A percentile compares a stretch with the other conserved stretches of the same genome.
These are phyloP conservation scores for Cytidiella melzeri DNA, from an alignment of 768 basidiomycete genomes.

Conservation along the genomic window DNA sequence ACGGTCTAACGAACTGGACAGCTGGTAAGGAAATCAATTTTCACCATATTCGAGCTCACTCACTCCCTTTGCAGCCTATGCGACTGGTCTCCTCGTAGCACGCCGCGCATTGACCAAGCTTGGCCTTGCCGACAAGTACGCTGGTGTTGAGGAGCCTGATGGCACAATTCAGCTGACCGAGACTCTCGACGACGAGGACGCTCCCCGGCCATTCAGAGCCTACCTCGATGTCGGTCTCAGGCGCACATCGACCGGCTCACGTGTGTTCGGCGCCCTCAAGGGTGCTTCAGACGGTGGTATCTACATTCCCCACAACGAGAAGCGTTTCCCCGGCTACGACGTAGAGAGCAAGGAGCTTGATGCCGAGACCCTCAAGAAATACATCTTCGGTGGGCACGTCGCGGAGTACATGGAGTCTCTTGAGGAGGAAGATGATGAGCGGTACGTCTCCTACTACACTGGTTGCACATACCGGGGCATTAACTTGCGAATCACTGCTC, in stretches of 20 bases:
- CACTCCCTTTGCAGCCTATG: too few relatives aligned
- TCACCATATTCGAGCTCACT: too few relatives aligned
- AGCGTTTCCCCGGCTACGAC: constrained; percentile 98
- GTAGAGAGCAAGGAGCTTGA: constrained; percentile 89
- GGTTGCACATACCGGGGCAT: neutral
- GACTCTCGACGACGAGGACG: constrained; percentile 82
- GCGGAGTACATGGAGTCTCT: constrained; percentile 99
- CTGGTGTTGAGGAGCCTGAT: constrained; percentile 88
- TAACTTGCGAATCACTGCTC: too few relatives aligned
- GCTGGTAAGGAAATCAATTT: constrained; percentile 83
- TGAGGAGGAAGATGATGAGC: constrained; percentile 99
- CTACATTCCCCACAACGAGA: constrained; percentile 95
- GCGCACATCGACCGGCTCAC: constrained; percentile 95
- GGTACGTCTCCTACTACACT: constrained; percentile 36
- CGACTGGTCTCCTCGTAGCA: constrained; percentile 91
- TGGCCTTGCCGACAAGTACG: constrained; percentile 95
- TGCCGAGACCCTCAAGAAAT: constrained; percentile 92
- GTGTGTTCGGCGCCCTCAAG: constrained; percentile 98
- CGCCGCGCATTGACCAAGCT: constrained; percentile 94
- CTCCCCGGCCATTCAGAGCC: constrained; percentile 97
- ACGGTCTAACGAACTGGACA: constrained; percentile 98
- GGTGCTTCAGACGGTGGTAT: constrained; percentile 97
- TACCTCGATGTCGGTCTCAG: constrained; percentile 98
- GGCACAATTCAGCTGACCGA: constrained; percentile 83
- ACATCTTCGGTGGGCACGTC: constrained; percentile 96